Conservation (phyloP, 345 rosid genomes). For the Gossypium thurberi region DNA sequence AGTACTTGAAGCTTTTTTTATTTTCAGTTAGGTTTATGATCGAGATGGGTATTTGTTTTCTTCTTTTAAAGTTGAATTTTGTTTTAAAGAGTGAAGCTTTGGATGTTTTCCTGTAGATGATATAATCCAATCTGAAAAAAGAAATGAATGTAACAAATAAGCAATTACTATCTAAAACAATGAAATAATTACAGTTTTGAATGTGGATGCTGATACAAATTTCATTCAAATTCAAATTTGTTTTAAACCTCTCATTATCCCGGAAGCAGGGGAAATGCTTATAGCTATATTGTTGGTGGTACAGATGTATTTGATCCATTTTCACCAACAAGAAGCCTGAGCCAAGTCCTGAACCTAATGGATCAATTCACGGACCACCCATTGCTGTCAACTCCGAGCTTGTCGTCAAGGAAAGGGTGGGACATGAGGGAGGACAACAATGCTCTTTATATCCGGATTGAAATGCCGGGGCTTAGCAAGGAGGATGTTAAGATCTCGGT, state of each 20-base stretch:
- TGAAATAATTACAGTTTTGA: background rate
- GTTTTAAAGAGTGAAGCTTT: background rate
- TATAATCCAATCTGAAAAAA: background rate
- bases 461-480: constrained; percentile 57
- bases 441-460: constrained; percentile 30
- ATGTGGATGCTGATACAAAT: background rate
- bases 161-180: background rate
- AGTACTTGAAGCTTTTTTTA: background rate
- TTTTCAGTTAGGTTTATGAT: background rate
- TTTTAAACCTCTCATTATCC: background rate
- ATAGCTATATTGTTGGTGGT: background rate
- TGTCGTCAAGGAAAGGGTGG: constrained; percentile 26
- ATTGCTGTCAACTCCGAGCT: constrained; percentile 25
- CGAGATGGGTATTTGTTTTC: background rate
- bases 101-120: background rate
- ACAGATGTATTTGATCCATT: constrained; percentile 55
- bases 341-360: constrained; percentile 60
- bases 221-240: background rate
- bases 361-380: constrained; percentile 53
- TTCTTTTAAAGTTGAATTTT: background rate
- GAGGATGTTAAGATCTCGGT: constrained; percentile 49
- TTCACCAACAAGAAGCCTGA: constrained; percentile 52
- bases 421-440: constrained; percentile 35
- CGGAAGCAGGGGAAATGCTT: background rate
- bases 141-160: no score